Conservation (phyloP, 2,329 filamentous ascomycete species). For the Zymoseptoria brevis region DNA sequence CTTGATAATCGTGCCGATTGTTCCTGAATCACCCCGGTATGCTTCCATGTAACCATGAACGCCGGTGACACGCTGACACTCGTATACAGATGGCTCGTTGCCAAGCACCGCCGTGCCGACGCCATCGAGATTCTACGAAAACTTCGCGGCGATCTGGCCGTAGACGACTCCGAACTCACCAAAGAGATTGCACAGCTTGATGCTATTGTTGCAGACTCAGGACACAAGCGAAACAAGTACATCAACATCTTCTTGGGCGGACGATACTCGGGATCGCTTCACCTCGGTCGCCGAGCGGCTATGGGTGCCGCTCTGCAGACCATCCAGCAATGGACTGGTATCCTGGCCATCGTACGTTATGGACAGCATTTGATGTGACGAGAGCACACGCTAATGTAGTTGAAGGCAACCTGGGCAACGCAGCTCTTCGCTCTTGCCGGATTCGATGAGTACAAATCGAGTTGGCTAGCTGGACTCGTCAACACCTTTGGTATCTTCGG, state of each 20-base stretch:
- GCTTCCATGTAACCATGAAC: neutral
- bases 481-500: slow-evolving; percentile 21
- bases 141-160: slow-evolving; percentile 26
- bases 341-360: slow-evolving; percentile 20
- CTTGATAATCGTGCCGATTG: slow-evolving; percentile 9
- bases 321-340: slow-evolving; percentile 28
- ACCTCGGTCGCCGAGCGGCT: slow-evolving; percentile 13
- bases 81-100: slow-evolving; percentile 31
- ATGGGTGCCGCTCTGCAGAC: slow-evolving; percentile 19
- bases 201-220: slow-evolving; percentile 34
- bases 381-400: no score
- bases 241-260: slow-evolving; percentile 30
- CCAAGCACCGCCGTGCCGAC: slow-evolving; percentile 27
- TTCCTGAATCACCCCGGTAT: slow-evolving; percentile 3
- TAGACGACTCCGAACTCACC: slow-evolving; percentile 29
- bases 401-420: slow-evolving; percentile 14
- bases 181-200: slow-evolving; percentile 35
- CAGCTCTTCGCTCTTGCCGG: slow-evolving; percentile 24
- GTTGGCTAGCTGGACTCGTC: slow-evolving; percentile 25
- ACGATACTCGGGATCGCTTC: slow-evolving; percentile 6
- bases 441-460: slow-evolving; percentile 22
- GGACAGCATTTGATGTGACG: slow-evolving; percentile 11
- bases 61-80: neutral
- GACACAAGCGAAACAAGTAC: slow-evolving; percentile 32
- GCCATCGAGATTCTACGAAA: slow-evolving; percentile 32